A percentile compares a stretch with the other conserved stretches of the same genome.
These are phyloP conservation scores for Gossypium australe DNA, from an alignment of 345 rosid genomes.

Conservation along the genomic window DNA sequence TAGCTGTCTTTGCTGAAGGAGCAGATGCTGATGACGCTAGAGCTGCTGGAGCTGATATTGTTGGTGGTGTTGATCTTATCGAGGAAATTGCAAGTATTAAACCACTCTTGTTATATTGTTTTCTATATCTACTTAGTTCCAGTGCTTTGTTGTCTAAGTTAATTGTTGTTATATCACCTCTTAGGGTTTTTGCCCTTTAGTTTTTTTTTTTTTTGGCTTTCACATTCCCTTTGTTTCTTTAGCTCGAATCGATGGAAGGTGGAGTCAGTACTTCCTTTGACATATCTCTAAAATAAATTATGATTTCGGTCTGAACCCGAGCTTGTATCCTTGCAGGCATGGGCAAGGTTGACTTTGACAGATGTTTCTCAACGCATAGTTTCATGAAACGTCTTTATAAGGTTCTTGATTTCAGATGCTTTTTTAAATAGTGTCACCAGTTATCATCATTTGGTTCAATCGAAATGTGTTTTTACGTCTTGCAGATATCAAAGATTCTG, in stretches of 20 bases:
- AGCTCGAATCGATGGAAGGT: not conserved
- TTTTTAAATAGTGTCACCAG: not conserved
- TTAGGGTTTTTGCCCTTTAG: not conserved
- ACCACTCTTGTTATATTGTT: conserved; percentile 1
- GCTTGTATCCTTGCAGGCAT: conserved; percentile 45
- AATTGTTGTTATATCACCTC: not conserved
- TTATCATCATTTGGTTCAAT: not conserved
- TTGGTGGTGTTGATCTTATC: conserved; percentile 82
- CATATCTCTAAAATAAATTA: not conserved
- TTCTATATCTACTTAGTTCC: no score
- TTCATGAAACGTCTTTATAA: conserved; percentile 76
- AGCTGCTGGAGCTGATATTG: conserved; percentile 95
- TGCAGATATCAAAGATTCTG: conserved; percentile 82
- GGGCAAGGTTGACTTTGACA: conserved; percentile 76
- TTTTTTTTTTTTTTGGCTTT: not conserved
- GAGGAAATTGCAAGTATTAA: conserved; percentile 72
- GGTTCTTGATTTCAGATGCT: conserved; percentile 34
- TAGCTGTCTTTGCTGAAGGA: conserved; percentile 92
- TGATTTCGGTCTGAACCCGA: conserved; percentile 8
- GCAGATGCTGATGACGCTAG: conserved; percentile 93
- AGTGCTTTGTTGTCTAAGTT: not conserved
- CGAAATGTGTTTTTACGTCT: not conserved
- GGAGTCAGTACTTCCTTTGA: not conserved
- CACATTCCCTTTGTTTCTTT: not conserved
- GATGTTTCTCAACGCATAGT: conserved; percentile 72